Conservation (phyloP, 331 rosid species). For the Saraca asoca region DNA sequence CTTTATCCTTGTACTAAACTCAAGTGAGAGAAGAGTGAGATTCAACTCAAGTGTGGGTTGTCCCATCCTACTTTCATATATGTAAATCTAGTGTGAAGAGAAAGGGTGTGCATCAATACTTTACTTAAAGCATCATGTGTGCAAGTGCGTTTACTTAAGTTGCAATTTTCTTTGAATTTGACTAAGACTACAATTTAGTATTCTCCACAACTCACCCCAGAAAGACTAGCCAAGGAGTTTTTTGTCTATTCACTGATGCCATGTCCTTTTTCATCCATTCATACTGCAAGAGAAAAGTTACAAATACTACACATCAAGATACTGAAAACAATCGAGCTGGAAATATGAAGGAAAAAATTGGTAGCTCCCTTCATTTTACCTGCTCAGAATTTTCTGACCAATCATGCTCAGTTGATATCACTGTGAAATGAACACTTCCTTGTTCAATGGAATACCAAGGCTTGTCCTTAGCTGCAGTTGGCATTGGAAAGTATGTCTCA, state of each 20-base stretch:
- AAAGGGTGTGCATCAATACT: too few species aligned
- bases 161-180: neutral
- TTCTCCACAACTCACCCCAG: slow-evolving; percentile 52
- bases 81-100: too few species aligned
- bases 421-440: slow-evolving; percentile 72
- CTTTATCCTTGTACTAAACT: too few species aligned
- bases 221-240: slow-evolving; percentile 87
- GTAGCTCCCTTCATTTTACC: slow-evolving; percentile 37
- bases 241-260: slow-evolving; percentile 71
- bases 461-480: slow-evolving; percentile 63
- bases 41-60: too few species aligned
- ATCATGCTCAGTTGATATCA: slow-evolving; percentile 85
- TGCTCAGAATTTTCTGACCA: slow-evolving; percentile 65
- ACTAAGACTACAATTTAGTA: neutral
- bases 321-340: neutral
- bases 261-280: slow-evolving; percentile 75
- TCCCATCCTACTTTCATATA: too few species aligned
- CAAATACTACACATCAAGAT: slow-evolving; percentile 6
- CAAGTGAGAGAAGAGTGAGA: too few species aligned
- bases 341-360: slow-evolving; percentile 14
- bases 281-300: slow-evolving; percentile 49
- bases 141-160: too few species aligned
- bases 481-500: slow-evolving; percentile 86
- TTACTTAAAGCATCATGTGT: too few species aligned
- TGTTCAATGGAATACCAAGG: slow-evolving; percentile 96